Base-by-base conservation (phyloP, 2,329 filamentous ascomycete species). In the Cadophora sp. region DNA sequence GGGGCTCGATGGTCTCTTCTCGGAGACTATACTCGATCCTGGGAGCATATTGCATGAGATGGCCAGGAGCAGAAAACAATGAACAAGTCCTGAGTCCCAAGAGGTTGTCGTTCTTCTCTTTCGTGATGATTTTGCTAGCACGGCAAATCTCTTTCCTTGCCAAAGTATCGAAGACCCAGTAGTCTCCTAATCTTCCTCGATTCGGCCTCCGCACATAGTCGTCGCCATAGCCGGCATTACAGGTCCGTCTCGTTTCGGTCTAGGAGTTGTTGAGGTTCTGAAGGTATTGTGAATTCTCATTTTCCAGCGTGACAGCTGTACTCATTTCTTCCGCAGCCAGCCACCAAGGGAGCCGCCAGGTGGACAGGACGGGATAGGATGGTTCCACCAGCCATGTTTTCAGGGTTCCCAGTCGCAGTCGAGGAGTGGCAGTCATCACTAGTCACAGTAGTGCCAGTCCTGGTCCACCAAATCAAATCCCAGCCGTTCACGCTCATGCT, bases 191-290 rank as follows among this genome's bases (percentile, higher is more conserved):
- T 58, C 55, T 16, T 11, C 20, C 11, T 58, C 36, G 33, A 58
- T 22, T 41, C 55, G 36, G 33, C 20, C 36, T 58, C 11, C 55
- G 13, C 55, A 43, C 55, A 41, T 58, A 24, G 33, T 24, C 22
- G 20, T 43, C 43, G 27, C 13, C 33, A 58, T 58, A 58, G 55
- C 55, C 55, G 41, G 55, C 55, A 58, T 58, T 27, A 36, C 20
- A 58, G 36, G 14, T 39, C 22, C 33, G 36, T 41, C 3, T 41
- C 36, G 33, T 43, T 9, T 22, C 13, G 14, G 13, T 24, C 36
- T 13, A 22, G 20, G 20, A 24, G 33, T 14, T 43, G n/a, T 48
- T 20, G 45, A 13, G 9, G 20, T 48, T 48, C 9, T 58, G 33
- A 53, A 33, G 27, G n/a, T 33, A n/a, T 51, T 51, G 50, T 5